These are phyloP conservation scores for Lodderomyces metapsilosis DNA, from an alignment of 1,139 yeast species.

Conservation along the genomic window DNA sequence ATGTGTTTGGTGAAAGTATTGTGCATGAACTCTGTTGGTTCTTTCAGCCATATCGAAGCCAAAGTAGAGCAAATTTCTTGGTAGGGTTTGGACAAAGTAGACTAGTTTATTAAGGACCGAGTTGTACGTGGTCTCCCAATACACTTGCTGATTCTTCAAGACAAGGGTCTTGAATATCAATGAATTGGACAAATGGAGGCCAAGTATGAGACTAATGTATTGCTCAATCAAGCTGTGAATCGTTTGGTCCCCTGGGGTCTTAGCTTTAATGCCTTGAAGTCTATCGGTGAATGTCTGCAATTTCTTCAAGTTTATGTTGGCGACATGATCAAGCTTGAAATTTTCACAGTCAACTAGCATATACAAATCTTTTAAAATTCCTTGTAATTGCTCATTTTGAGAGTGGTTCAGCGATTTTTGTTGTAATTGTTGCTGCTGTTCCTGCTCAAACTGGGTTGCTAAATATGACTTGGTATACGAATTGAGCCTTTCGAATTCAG, in stretches of 20 bases:
- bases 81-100: constrained; percentile 37
- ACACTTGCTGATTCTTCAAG: constrained; percentile 33
- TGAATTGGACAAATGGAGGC: constrained; percentile 31
- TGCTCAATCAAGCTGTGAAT: constrained; percentile 22
- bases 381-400: constrained; percentile 24
- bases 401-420: background rate
- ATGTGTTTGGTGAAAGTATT: constrained; percentile 8
- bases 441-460: constrained; percentile 8
- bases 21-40: constrained; percentile 8
- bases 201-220: constrained; percentile 25
- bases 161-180: constrained; percentile 36
- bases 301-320: constrained; percentile 16
- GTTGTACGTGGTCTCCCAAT: constrained; percentile 33
- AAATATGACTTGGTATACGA: constrained; percentile 14
- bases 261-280: constrained; percentile 4
- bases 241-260: constrained; percentile 6
- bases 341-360: constrained; percentile 24
- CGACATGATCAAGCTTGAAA: constrained; percentile 20
- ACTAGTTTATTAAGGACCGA: constrained; percentile 27
- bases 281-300: constrained; percentile 14
- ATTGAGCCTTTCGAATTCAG: constrained; percentile 13
- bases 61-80: constrained; percentile 22
- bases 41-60: constrained; percentile 9
- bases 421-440: constrained; percentile 15
- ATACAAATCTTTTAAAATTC: constrained; percentile 25